Evolutionary conservation across 1,139 yeast species (phyloP).

Genomic region (Geotrichum phurueaensis): DNA sequence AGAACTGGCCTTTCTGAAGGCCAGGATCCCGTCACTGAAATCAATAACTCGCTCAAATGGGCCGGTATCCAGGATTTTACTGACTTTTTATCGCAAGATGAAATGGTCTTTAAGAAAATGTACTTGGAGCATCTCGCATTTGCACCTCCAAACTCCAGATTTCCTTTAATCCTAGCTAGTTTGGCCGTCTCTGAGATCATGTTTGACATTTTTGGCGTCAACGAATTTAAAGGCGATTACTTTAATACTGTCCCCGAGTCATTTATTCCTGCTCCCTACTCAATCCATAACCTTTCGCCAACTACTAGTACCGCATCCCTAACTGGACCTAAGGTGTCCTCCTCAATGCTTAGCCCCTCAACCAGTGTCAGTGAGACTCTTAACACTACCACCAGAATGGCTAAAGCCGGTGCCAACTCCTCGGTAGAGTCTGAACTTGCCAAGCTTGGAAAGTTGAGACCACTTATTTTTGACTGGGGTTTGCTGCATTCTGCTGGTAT

Average conservation of each 20-base stretch:
- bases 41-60: conserved; percentile 26
- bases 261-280: conserved; percentile 25
- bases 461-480: conserved; percentile 50
- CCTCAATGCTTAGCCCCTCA: conserved; percentile 16
- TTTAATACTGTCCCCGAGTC: conserved; percentile 20
- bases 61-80: conserved; percentile 32
- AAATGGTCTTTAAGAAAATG: conserved; percentile 26
- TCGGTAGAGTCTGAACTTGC: conserved; percentile 29
- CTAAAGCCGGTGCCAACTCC: conserved; percentile 14
- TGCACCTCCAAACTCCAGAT: conserved; percentile 27
- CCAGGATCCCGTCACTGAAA: conserved; percentile 24
- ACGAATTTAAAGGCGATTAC: conserved; percentile 9
- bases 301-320: neutral
- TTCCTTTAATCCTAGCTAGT: conserved; percentile 37
- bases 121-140: conserved; percentile 31
- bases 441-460: conserved; percentile 35
- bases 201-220: conserved; percentile 36
- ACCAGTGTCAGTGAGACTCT: conserved; percentile 15
- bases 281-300: conserved; percentile 1
- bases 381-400: conserved; percentile 11
- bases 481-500: conserved; percentile 52
- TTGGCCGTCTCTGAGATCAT: conserved; percentile 32
- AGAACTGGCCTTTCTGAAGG: conserved; percentile 28
- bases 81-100: conserved; percentile 29
- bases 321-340: conserved; percentile 2